A percentile compares a stretch with the other conserved stretches of the same genome.
Conservation (phyloP, 345 rosid genomes). For the Cardamine chenopodiifolia region DNA sequence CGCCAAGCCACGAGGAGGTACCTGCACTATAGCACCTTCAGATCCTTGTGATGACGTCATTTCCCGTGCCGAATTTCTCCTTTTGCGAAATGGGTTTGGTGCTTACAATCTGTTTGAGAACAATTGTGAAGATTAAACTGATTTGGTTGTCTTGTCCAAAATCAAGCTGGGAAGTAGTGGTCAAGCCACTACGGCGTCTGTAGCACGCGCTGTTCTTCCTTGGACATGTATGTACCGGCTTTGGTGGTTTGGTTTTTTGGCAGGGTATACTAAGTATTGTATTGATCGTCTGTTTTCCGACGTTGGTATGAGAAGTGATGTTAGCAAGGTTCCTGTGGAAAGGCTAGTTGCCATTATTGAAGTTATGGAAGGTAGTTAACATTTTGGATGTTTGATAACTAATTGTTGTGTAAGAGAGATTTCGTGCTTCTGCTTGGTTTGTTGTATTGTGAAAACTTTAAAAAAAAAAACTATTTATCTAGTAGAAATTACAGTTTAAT, state of each 20-base stretch:
- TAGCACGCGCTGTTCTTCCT: background rate
- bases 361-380: background rate
- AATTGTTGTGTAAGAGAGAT: background rate
- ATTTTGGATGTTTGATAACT: background rate
- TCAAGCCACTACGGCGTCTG: conserved; percentile 47
- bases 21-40: conserved; percentile 62
- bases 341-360: background rate
- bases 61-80: conserved; percentile 55
- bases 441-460: conserved; percentile 6
- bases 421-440: conserved; percentile 2
- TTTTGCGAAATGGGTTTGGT: conserved; percentile 60
- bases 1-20: conserved; percentile 66
- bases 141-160: conserved; percentile 48
- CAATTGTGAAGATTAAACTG: conserved; percentile 80
- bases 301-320: background rate
- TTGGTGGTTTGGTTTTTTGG: background rate
- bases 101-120: conserved; percentile 59
- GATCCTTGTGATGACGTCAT: conserved; percentile 58
- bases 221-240: background rate
- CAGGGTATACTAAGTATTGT: background rate
- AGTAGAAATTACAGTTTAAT: background rate
- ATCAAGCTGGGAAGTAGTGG: conserved; percentile 65
- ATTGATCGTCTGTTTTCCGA: background rate
- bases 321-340: background rate
- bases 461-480: background rate